Evolutionary conservation across 2,329 filamentous ascomycete species (phyloP).

Genomic region (Beauveria rudraprayagi): DNA sequence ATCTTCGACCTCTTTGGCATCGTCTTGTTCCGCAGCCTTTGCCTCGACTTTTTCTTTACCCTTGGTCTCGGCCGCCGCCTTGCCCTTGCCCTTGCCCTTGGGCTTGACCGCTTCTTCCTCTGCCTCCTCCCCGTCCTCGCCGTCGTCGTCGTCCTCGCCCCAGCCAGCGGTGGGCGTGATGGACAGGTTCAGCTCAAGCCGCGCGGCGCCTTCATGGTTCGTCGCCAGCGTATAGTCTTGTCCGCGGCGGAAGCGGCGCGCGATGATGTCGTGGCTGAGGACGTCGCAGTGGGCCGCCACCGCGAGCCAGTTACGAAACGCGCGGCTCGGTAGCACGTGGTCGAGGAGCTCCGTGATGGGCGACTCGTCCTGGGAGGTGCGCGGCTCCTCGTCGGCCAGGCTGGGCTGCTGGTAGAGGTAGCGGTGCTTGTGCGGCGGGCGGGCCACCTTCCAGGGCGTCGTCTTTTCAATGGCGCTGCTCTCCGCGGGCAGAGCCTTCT

Average conservation of each 20-base stretch:
- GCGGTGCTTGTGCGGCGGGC: constrained; percentile 90
- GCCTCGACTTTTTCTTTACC: constrained; percentile 25
- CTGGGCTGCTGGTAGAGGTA: constrained; percentile 70
- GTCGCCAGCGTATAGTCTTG: constrained; percentile 91
- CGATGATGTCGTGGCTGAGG: constrained; percentile 68
- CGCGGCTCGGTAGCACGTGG: constrained; percentile 70
- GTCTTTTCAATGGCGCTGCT: constrained; percentile 50
- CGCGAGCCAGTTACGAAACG: constrained; percentile 86
- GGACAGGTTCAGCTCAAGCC: constrained; percentile 79
- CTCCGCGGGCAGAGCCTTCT: constrained; percentile 33
- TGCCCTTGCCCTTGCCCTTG: constrained; percentile 19
- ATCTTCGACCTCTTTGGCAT: constrained; percentile 36
- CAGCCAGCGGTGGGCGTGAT: constrained; percentile 81
- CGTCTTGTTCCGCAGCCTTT: constrained; percentile 23
- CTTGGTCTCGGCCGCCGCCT: constrained; percentile 23
- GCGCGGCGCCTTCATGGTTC: constrained; percentile 66
- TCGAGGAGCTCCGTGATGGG: constrained; percentile 73
- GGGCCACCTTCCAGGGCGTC: constrained; percentile 65
- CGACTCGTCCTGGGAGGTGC: constrained; percentile 34
- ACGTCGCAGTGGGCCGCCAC: constrained; percentile 70
- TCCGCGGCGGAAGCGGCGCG: constrained; percentile 77
- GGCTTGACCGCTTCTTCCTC: constrained; percentile 30
- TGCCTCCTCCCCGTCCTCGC: constrained; percentile 37
- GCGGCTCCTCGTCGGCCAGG: constrained; percentile 28
- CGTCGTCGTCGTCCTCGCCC: constrained; percentile 59